Evolutionary conservation across 106 monocot species (phyloP), one percentile per base, ranked within the genome.

Genomic region (Dendrobium chrysotoxum): DNA sequence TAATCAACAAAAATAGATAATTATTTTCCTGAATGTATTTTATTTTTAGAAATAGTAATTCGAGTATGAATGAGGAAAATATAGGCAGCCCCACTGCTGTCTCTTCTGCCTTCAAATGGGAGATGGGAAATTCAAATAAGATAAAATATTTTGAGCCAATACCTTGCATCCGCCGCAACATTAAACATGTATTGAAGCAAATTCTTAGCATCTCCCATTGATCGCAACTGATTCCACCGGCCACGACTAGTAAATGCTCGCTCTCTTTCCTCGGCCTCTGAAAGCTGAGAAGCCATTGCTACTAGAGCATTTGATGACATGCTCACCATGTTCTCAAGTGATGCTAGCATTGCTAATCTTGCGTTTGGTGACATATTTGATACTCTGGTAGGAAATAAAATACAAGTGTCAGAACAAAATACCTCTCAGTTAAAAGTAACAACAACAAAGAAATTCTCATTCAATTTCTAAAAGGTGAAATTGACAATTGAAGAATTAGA

Each of bases 211-310:
- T 98, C 97, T 77, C 76, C 89, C 88, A 98, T 82, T 77, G 94
- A 94, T 40, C 92, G 86, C 81, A 98, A 82, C 57, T 98, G 92
- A 82, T 85, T 98, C 94, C 94, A 98, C 18, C 94, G 86, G 25
- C 94, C 92, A 78, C 91, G 90, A 0, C 89, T 86, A 76, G 85
- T 82, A 81, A 98, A 94, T 66, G 88, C 82, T 44, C 91, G 87
- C 78, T 98, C 97, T 76, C 94, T 78, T 75, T 98, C 97, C 86
- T 98, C 97, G 8, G 97, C 97, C 64, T 98, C 94, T 46, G 94
- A 94, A 77, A 98, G 90, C 75, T 98, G 97, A 20, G 94, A 94
- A 87, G 94, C 94, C 94, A 95, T 94, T 16, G 94, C 92, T 30
- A 94, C 89, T 57, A 98, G 88, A 38, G 92, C 85, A 80, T 91